Conservation (phyloP, 306 rosid species). For the Mimosa bimucronata region DNA sequence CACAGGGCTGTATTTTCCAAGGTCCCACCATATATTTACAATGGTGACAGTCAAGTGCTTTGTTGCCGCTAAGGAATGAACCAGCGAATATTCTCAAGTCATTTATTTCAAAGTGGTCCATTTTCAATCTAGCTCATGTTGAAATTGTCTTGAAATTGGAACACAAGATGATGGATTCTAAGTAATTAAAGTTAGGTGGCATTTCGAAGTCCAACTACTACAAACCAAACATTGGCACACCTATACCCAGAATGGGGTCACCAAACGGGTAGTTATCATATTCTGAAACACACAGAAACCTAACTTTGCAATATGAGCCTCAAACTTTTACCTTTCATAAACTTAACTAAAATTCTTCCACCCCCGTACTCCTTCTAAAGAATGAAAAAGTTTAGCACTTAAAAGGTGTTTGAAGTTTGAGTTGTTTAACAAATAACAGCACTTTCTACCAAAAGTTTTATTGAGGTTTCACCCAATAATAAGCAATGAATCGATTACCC, state of each 20-base stretch:
- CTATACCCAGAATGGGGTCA: conserved; percentile 37
- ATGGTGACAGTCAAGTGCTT: conserved; percentile 20
- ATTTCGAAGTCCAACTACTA: conserved; percentile 36
- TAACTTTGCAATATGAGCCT: conserved; percentile 15
- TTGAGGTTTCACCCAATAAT: not conserved
- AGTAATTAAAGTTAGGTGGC: conserved; percentile 42
- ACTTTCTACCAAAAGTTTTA: not conserved
- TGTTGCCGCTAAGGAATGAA: conserved; percentile 21
- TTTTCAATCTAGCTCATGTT: conserved; percentile 31
- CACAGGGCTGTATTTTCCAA: conserved; percentile 15
- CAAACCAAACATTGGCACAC: conserved; percentile 32
- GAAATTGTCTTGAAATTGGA: conserved; percentile 37
- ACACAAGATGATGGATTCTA: conserved; percentile 1
- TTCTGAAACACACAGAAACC: conserved; percentile 8
- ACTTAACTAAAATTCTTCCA: not conserved
- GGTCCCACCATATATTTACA: conserved; percentile 31
- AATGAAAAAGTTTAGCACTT: not conserved
- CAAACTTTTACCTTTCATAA: not conserved
- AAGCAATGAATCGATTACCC: not conserved
- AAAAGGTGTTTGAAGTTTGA: not conserved
- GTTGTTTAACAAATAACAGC: not conserved
- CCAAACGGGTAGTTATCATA: conserved; percentile 13
- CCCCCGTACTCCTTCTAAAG: not conserved
- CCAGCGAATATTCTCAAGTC: conserved; percentile 43
- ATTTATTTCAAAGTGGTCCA: conserved; percentile 33